Evolutionary conservation across 306 rosid genomes (phyloP).

Genomic region (Comarum palustre): DNA sequence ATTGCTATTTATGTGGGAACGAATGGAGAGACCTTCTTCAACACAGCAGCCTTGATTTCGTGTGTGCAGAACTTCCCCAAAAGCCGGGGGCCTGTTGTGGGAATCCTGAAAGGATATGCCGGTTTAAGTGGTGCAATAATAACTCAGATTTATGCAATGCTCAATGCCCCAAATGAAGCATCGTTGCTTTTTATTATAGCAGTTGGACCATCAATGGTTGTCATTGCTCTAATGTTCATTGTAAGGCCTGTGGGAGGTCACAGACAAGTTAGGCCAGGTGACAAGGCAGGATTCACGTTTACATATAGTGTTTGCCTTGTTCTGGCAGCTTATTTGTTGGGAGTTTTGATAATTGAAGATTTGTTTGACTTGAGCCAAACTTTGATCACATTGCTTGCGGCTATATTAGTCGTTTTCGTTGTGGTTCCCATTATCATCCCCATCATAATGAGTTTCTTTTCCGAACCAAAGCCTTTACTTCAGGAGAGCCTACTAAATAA

Average conservation of each 20-base stretch:
- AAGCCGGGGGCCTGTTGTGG: slow-evolving; percentile 65
- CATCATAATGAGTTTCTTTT: slow-evolving; percentile 50
- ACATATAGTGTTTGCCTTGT: slow-evolving; percentile 57
- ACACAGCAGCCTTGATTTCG: slow-evolving; percentile 62
- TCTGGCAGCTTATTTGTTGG: slow-evolving; percentile 60
- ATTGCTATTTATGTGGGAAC: slow-evolving; percentile 73
- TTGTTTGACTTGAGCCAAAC: slow-evolving; percentile 35
- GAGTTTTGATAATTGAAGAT: slow-evolving; percentile 58
- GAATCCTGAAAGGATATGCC: slow-evolving; percentile 71
- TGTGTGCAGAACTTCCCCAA: slow-evolving; percentile 72
- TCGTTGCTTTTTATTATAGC: slow-evolving; percentile 60
- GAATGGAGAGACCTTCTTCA: slow-evolving; percentile 90
- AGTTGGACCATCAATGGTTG: slow-evolving; percentile 63
- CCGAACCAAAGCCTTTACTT: slow-evolving; percentile 27
- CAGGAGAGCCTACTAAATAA: slow-evolving; percentile 51
- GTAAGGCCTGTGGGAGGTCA: slow-evolving; percentile 54
- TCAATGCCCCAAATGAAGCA: slow-evolving; percentile 46
- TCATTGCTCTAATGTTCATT: slow-evolving; percentile 49
- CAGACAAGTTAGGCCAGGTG: slow-evolving; percentile 49
- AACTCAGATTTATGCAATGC: slow-evolving; percentile 52
- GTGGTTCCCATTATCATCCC: slow-evolving; percentile 58
- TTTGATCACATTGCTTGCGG: slow-evolving; percentile 30
- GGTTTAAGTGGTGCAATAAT: slow-evolving; percentile 70
- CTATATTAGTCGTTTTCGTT: slow-evolving; percentile 40
- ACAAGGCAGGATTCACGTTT: slow-evolving; percentile 53